Evolutionary conservation across 1,284 basidiomycete genomes (phyloP).

Genomic region (Apiotrichum domesticum): DNA sequence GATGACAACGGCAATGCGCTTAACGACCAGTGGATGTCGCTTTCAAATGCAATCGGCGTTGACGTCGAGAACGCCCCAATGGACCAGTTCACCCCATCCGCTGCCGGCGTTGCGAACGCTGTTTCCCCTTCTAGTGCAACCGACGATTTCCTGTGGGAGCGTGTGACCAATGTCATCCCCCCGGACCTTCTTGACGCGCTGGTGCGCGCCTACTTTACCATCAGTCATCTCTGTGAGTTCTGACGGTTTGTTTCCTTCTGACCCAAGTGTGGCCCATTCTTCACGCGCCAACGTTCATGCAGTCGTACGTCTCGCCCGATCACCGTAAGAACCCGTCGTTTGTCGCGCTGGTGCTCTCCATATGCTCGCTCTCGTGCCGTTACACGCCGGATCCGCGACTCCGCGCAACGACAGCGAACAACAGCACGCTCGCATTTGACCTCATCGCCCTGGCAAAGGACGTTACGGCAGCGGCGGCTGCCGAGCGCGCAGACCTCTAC

Average conservation of each 20-base stretch:
- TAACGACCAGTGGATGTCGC: conserved; percentile 31
- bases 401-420: conserved; percentile 8
- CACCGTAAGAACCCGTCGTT: conserved; percentile 28
- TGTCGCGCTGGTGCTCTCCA: conserved; percentile 28
- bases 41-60: conserved; percentile 28
- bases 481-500: conserved; percentile 25
- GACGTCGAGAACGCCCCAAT: conserved; percentile 17
- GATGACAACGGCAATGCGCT: conserved; percentile 16
- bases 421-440: conserved; percentile 11
- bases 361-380: conserved; percentile 31
- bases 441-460: conserved; percentile 22
- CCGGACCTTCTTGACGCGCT: conserved; percentile 24
- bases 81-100: conserved; percentile 6
- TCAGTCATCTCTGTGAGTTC: conserved; percentile 28
- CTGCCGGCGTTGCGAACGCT: not conserved
- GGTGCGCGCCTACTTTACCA: conserved; percentile 33
- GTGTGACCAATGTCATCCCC: conserved; percentile 20
- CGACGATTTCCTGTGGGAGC: conserved; percentile 24
- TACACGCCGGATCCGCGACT: conserved; percentile 26
- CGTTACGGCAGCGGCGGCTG: conserved; percentile 13
- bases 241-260: not conserved
- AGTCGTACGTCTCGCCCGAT: conserved; percentile 17
- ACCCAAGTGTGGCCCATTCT: conserved; percentile 32
- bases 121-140: conserved; percentile 13
- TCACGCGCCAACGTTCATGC: conserved; percentile 32